Evolutionary conservation across 257 asterid genomes (phyloP), one percentile per base, ranked within the genome.

Genomic region (Penstemon barbatus): DNA sequence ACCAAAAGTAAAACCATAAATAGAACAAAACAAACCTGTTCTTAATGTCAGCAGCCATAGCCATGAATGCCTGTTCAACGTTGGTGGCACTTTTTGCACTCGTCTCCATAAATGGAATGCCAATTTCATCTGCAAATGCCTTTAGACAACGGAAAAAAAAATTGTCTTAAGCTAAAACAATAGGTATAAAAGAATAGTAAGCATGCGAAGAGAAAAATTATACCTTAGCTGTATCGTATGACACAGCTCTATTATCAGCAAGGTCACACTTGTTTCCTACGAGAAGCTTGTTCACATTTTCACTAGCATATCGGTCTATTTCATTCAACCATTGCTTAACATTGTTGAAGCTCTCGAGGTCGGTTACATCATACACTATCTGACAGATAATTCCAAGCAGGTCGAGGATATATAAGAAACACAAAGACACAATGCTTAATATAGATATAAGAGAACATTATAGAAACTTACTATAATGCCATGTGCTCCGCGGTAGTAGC

Each of bases 401-500:
- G 70, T 52, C 42, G 66, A 45, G 72, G 66, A 69, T 8, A 42
- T 2, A 19, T 42, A 55, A 66, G 46, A 58, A 64, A 71, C 64
- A 54, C 25, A 56, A 10, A 57, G 68, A 33, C 50, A 56, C 53
- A 39, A 51, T 49, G 66, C 53, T 42, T 63, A 48, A 12, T 48
- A 41, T 65, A 56, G 69, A 57, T 52, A 48, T 60, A 72, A 58
- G 2, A 25, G 52, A 69, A 49, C 54, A 58, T 12, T 57, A 72
- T 77, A 72, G 75, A 71, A 57, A 78, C 95, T 63, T 63, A 91
- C 97, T 73, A 91, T 91, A 57, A 91, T 91, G 75, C 97, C 97
- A 82, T 91, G 97, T 54, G 97, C 97, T 58, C 97, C 97, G 15
- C 96, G 96, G 82, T 91, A 91, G 79, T 91, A 91, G 87, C 96